Percentiles rank a stretch among this genome's conserved stretches.
These are phyloP conservation scores for Phoma herbarum DNA, from an alignment of 2,329 filamentous ascomycete genomes.

Conservation along the genomic window DNA sequence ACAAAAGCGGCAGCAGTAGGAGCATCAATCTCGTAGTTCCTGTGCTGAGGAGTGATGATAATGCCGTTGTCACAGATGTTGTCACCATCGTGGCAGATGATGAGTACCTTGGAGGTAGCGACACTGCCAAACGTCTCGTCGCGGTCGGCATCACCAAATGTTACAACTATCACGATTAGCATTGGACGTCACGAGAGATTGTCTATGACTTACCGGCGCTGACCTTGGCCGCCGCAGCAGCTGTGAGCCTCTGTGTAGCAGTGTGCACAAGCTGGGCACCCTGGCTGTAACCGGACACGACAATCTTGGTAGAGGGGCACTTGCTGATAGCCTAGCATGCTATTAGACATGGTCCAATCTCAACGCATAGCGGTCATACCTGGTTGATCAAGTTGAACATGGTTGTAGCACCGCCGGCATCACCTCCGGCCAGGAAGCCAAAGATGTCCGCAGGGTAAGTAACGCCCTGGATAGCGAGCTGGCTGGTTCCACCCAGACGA, in stretches of 20 bases:
- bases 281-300: slow-evolving; percentile 47
- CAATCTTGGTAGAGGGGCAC: slow-evolving; percentile 44
- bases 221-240: slow-evolving; percentile 33
- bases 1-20: slow-evolving; percentile 37
- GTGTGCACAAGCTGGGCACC: slow-evolving; percentile 57
- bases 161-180: slow-evolving; percentile 35
- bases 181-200: not conserved
- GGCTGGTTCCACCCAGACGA: slow-evolving; percentile 51
- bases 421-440: slow-evolving; percentile 60
- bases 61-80: slow-evolving; percentile 45
- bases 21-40: slow-evolving; percentile 39
- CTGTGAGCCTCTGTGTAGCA: slow-evolving; percentile 47
- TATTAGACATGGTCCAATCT: not conserved
- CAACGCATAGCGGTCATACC: slow-evolving; percentile 33
- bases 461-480: slow-evolving; percentile 64
- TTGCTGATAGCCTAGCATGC: slow-evolving; percentile 25
- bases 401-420: slow-evolving; percentile 53
- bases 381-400: slow-evolving; percentile 53
- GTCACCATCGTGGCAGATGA: slow-evolving; percentile 50
- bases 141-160: slow-evolving; percentile 50
- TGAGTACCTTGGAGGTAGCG: slow-evolving; percentile 40
- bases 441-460: slow-evolving; percentile 57
- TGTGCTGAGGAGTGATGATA: slow-evolving; percentile 36
- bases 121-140: slow-evolving; percentile 43
- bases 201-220: slow-evolving; percentile 29